Base-by-base conservation (phyloP, 768 basidiomycete genomes). In the Boletales sp. region DNA sequence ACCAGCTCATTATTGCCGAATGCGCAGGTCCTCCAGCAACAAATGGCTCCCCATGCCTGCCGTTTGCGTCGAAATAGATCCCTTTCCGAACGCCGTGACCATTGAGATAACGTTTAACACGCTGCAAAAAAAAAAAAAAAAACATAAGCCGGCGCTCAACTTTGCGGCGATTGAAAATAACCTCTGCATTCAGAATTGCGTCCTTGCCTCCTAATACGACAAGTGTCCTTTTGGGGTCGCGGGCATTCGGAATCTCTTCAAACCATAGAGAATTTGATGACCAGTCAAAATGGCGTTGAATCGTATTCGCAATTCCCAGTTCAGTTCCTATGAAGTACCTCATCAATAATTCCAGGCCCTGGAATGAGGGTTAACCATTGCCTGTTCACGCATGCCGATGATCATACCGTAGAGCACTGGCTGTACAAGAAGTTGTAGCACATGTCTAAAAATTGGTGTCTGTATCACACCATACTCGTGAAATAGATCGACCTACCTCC, bases 341-440 rank as follows among this genome's bases (percentile, higher is more conserved):
- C 77, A 94, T 83, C 39, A 95, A 57, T 13, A 92, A 72, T 53
- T 94, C 86, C 36, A 90, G 68, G 6, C 82, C 88, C 88, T 92
- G 56, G 19, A 43, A 45, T 33, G 34, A 52, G 48, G 25, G 34
- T 56, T 21, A 49, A 33, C 44, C 21, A 56, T 46, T 40, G 11
- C n/a, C 30, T 42, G 21, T 25, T 31, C 33, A 44, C 25, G 18
- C 55, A 40, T 39, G 42, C 30, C 36, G 41, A 53, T 48, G 28
- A 46, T 25, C 41, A 70, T 68, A 86, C 88, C 30, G 80, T 86
- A 41, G 68, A 73, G 44, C 85, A 84, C 28, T 73, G 75, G 8
- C 81, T 76, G 65, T 94, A 95, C 46, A 94, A 73, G 69, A 95
- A 95, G 63, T 92, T 93, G 71, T 87, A 89, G 65, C 93, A 94